These are phyloP conservation scores for Aegilops umbellulata DNA, from an alignment of 176 grass and related monocot species.

Conservation along the genomic window DNA sequence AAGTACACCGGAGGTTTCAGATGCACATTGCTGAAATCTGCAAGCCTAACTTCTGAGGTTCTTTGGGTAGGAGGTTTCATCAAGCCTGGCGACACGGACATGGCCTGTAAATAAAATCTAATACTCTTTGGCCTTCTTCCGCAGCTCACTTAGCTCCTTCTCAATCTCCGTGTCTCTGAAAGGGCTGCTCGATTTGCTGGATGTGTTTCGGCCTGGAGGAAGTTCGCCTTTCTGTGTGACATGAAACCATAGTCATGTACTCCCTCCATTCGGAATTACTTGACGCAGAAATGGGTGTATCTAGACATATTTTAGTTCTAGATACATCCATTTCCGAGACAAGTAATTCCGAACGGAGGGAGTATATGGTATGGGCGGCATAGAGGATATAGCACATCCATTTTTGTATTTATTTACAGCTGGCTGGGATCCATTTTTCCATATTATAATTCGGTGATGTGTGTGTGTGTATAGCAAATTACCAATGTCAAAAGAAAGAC, in stretches of 20 bases:
- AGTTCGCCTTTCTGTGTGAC: conserved; percentile 80
- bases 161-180: conserved; percentile 85
- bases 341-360: too few relatives aligned
- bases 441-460: too few relatives aligned
- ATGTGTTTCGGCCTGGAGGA: conserved; percentile 60
- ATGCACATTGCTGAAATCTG: background rate
- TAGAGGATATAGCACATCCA: background rate
- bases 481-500: too few relatives aligned
- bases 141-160: conserved; percentile 79
- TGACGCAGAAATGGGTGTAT: too few relatives aligned
- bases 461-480: too few relatives aligned
- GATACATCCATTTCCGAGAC: too few relatives aligned
- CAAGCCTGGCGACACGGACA: background rate
- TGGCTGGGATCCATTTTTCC: too few relatives aligned
- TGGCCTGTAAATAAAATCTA: conserved; percentile 14
- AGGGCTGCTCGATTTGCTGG: conserved; percentile 43
- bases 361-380: background rate
- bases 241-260: background rate
- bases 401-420: background rate
- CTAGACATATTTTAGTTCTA: too few relatives aligned
- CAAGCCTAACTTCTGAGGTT: background rate
- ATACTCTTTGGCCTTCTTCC: conserved; percentile 82
- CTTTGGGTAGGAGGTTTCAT: conserved; percentile 9
- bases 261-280: too few relatives aligned
- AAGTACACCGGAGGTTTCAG: background rate